phyloP scores from a whole-genome alignment of 2,329 filamentous ascomycete species.

The Xylariaceae sp. region DNA sequence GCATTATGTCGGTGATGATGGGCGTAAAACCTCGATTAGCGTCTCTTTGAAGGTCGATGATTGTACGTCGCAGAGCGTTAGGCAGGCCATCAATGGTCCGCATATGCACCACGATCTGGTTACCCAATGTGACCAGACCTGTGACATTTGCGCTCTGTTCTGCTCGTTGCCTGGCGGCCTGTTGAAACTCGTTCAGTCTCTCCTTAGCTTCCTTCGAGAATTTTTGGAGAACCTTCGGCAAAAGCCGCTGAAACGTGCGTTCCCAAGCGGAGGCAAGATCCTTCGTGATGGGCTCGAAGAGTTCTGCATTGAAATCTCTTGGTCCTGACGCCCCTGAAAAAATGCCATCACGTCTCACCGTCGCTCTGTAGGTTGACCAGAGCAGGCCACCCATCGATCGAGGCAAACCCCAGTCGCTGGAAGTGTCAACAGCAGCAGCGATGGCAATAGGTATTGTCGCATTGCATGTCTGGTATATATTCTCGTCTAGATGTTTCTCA shows the following conservation, averaged over 20 bases:
- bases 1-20: constrained; percentile 41
- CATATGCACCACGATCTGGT: constrained; percentile 34
- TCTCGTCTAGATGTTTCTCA: constrained; percentile 34
- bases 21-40: constrained; percentile 51
- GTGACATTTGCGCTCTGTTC: constrained; percentile 15
- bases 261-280: constrained; percentile 24
- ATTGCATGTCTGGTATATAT: constrained; percentile 42
- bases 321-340: constrained; percentile 24
- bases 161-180: constrained; percentile 15
- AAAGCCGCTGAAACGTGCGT: constrained; percentile 16
- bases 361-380: constrained; percentile 53
- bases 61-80: constrained; percentile 24
- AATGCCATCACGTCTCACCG: constrained; percentile 23
- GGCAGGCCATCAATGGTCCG: constrained; percentile 35
- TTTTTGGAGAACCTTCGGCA: constrained; percentile 16
- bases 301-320: constrained; percentile 23
- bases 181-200: constrained; percentile 20
- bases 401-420: constrained; percentile 34
- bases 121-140: constrained; percentile 29
- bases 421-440: constrained; percentile 29
- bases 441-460: constrained; percentile 34
- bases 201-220: constrained; percentile 13
- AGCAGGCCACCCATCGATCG: constrained; percentile 39
- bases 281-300: constrained; percentile 20
- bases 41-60: constrained; percentile 45